These are phyloP conservation scores for Aspergillus nidulans DNA, from an alignment of 495 filamentous ascomycete species.

Conservation along the genomic window DNA sequence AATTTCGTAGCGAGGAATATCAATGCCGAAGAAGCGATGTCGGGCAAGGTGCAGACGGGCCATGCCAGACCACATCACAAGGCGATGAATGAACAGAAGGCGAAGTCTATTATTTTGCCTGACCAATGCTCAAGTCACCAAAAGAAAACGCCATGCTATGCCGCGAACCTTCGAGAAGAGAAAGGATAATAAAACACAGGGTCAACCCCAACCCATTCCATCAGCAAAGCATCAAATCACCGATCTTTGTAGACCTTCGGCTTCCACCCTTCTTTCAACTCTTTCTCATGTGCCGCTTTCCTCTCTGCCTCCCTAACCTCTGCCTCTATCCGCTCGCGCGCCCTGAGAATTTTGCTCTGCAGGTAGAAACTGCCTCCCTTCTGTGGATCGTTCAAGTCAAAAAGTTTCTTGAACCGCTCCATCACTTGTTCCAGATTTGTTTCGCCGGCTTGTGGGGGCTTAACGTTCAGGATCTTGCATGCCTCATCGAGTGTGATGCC, in stretches of 20 bases:
- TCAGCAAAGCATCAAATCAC: slow-evolving; percentile 31
- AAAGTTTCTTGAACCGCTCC: slow-evolving; percentile 88
- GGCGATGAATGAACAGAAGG: neutral
- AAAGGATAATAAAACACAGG: slow-evolving; percentile 5
- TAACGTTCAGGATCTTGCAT: slow-evolving; percentile 95
- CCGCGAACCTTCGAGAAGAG: slow-evolving; percentile 25
- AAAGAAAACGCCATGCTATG: slow-evolving; percentile 49
- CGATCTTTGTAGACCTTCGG: slow-evolving; percentile 92
- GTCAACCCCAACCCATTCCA: neutral
- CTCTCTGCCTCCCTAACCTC: slow-evolving; percentile 56
- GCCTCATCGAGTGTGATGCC: slow-evolving; percentile 92
- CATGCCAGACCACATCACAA: too few species aligned
- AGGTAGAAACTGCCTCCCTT: slow-evolving; percentile 97
- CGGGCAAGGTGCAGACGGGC: too few species aligned
- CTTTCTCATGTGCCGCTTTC: slow-evolving; percentile 53
- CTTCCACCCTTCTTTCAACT: slow-evolving; percentile 80
- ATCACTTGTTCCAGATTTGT: slow-evolving; percentile 71
- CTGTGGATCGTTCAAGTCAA: slow-evolving; percentile 87
- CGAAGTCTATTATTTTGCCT: slow-evolving; percentile 25
- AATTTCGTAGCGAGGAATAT: too few species aligned
- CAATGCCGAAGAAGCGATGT: neutral
- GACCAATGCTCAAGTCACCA: slow-evolving; percentile 27
- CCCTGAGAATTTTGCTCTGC: slow-evolving; percentile 91
- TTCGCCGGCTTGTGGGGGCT: slow-evolving; percentile 75
- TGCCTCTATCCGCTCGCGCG: slow-evolving; percentile 85